phyloP scores from a whole-genome alignment of 768 basidiomycete species.

The Pleurotus salmoneostramineus region DNA sequence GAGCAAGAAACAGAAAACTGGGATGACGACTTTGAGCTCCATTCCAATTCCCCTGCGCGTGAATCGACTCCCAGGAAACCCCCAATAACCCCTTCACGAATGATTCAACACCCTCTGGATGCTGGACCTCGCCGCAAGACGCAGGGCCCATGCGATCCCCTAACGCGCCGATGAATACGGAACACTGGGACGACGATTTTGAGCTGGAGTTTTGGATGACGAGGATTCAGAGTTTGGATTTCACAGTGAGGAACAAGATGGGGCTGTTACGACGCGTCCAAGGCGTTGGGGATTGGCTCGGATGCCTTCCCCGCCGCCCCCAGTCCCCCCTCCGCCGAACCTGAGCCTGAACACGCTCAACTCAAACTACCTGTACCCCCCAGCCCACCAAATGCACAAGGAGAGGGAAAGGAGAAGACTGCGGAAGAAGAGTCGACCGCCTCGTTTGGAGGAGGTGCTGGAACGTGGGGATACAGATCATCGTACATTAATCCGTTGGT shows the following conservation, averaged over 20 bases:
- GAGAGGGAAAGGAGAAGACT: slow-evolving; percentile 57
- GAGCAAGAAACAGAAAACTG: slow-evolving; percentile 45
- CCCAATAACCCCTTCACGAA: slow-evolving; percentile 9
- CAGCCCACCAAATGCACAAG: slow-evolving; percentile 56
- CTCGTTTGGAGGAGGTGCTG: slow-evolving; percentile 26
- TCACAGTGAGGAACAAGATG: slow-evolving; percentile 60
- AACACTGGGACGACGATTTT: slow-evolving; percentile 68
- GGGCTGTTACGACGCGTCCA: slow-evolving; percentile 64
- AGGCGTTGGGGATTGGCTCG: slow-evolving; percentile 34
- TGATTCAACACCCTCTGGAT: slow-evolving; percentile 9
- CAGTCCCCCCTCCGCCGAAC: slow-evolving; percentile 16
- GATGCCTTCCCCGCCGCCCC: slow-evolving; percentile 26
- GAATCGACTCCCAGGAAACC: slow-evolving; percentile 6
- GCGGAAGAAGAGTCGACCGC: slow-evolving; percentile 77
- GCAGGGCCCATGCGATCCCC: neutral
- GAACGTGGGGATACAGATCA: slow-evolving; percentile 13
- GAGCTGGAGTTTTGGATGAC: slow-evolving; percentile 41
- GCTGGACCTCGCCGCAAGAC: slow-evolving; percentile 5
- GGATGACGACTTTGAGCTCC: slow-evolving; percentile 67
- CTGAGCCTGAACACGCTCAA: slow-evolving; percentile 15
- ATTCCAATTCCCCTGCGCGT: slow-evolving; percentile 32
- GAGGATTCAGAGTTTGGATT: slow-evolving; percentile 51
- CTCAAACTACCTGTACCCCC: slow-evolving; percentile 38
- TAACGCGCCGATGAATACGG: slow-evolving; percentile 18
- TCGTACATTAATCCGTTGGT: neutral